phyloP scores from a whole-genome alignment of 345 rosid species.

The Eucalyptus virginea region DNA sequence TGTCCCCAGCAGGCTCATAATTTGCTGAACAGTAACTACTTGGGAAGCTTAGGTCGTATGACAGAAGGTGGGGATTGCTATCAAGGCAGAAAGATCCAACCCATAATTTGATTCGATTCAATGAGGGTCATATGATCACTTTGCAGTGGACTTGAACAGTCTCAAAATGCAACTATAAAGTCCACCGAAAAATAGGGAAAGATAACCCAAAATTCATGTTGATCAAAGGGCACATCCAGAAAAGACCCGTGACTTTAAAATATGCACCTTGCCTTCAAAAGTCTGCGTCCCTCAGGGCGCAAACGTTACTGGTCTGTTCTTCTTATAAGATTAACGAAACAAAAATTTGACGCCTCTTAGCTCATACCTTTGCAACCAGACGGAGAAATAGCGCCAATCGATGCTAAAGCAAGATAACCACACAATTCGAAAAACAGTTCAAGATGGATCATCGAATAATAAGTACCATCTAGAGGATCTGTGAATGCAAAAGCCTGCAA shows the following conservation, averaged over 20 bases:
- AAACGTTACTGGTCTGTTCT: neutral
- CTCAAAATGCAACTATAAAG: neutral
- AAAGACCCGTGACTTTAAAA: neutral
- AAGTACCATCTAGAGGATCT: conserved; percentile 63
- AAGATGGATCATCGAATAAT: neutral
- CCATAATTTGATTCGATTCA: neutral
- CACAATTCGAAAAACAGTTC: neutral
- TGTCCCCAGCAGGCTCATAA: neutral
- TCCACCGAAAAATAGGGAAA: neutral
- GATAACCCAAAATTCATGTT: neutral
- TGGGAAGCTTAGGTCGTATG: neutral
- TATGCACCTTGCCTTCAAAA: neutral
- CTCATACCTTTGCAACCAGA: neutral
- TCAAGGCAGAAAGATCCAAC: neutral
- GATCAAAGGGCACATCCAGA: neutral
- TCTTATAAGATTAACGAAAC: neutral
- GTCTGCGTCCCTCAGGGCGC: neutral
- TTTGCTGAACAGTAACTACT: neutral
- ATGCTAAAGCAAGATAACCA: neutral
- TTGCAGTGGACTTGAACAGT: neutral
- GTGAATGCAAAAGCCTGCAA: conserved; percentile 28
- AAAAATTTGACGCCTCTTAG: neutral
- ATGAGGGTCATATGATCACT: neutral
- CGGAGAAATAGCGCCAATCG: neutral
- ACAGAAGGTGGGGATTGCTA: neutral